These are phyloP conservation scores for Funneliformis mosseae DNA, from an alignment of 192 early-diverging fungal genomes.

Conservation along the genomic window DNA sequence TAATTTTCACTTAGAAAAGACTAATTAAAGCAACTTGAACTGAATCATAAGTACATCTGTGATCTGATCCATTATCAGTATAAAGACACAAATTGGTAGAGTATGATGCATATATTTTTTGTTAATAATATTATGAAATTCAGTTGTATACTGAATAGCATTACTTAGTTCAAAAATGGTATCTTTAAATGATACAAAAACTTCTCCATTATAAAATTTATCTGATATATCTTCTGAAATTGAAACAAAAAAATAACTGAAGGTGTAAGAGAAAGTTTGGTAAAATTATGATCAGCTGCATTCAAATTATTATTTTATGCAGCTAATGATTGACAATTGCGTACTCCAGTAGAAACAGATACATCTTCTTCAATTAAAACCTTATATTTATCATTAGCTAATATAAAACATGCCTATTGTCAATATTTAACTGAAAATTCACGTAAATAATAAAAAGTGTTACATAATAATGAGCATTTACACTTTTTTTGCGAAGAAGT, in stretches of 20 bases:
- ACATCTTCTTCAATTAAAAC: background rate
- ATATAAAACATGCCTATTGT: background rate
- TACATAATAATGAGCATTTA: background rate
- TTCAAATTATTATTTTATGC: background rate
- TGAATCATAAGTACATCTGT: background rate
- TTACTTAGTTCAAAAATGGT: background rate
- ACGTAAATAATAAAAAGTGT: background rate
- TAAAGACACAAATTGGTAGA: background rate
- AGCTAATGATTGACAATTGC: background rate
- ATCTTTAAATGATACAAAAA: background rate
- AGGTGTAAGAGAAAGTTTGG: background rate
- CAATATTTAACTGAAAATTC: background rate
- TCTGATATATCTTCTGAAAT: background rate
- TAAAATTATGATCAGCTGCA: background rate
- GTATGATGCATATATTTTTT: background rate
- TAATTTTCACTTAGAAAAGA: background rate
- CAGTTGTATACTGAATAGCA: background rate
- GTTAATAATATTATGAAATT: background rate
- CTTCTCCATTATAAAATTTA: background rate
- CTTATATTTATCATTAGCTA: background rate
- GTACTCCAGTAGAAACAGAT: background rate
- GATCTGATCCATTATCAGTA: background rate
- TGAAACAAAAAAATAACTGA: background rate
- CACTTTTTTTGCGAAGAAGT: no score
- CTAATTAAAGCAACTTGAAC: slow-evolving; percentile 3